Evolutionary conservation across 2,329 filamentous ascomycete species (phyloP), one percentile per base, ranked within the genome.

Genomic region (Epichloe gansuensis): DNA sequence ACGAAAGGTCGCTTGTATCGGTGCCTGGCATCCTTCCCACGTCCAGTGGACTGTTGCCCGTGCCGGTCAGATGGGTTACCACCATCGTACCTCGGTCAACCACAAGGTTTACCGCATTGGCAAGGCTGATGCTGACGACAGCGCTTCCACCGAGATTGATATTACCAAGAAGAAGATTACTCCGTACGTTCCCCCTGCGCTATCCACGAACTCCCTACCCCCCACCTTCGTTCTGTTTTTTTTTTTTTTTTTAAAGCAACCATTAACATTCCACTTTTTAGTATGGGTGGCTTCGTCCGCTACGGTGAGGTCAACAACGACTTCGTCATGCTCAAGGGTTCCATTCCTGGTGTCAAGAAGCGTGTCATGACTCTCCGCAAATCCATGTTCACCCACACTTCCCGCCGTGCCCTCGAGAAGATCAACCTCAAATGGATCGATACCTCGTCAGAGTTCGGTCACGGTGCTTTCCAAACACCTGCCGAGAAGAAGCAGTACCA

Each of bases 361-460:
- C 85, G 93, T 72, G 85, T 98, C 72, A 88, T 97, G 80, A 98
- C 93, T 64, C 87, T 98, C 67, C 88, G 93, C 75, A 98, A 97
- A 83, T 94, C 91, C 64, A 93, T 98, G 83, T 97, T 93, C 83
- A 81, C 80, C 59, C 93, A 98, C 83, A 97, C 91, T 66, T 95
- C 87, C 70, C 83, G 93, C 72, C 90, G 86, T 74, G 88, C 93
- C 53, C 82, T 95, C 70, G 93, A 98, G 86, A 97, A 98, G 88
- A 88, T 97, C 74, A 88, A 91, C 71, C 88, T 98, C 80, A 98
- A 98, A 80, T 98, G 93, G 93, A 98, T 98, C 86, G 93, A 98
- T 71, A 98, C 93, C 67, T 96, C 91, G 59, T 96, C 91, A 79
- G 95, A 98, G 83, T 98, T 98, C 76, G 93, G 93, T 76, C 93